These are phyloP conservation scores for Eucalyptus guilfoylei DNA, from an alignment of 345 rosid genomes.

Conservation along the genomic window DNA sequence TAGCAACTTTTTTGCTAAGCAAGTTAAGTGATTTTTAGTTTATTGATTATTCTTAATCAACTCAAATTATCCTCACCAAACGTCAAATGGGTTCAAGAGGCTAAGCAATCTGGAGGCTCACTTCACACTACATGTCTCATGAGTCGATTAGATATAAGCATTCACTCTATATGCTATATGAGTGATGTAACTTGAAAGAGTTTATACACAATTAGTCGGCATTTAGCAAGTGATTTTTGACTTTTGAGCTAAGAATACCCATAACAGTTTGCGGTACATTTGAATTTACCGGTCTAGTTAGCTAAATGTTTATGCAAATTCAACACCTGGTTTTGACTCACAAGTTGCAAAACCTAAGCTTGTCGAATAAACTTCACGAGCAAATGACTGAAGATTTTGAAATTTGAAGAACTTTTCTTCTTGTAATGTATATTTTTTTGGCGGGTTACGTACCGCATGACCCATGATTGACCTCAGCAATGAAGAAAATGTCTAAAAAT, in stretches of 20 bases:
- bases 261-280: background rate
- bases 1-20: background rate
- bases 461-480: too few species aligned
- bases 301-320: too few species aligned
- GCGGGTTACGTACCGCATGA: too few species aligned
- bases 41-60: background rate
- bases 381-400: too few species aligned
- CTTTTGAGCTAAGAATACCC: background rate
- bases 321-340: too few species aligned
- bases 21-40: background rate
- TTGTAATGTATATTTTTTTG: too few species aligned
- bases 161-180: background rate
- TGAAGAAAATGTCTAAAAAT: too few species aligned
- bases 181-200: background rate
- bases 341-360: too few species aligned
- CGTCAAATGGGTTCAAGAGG: background rate
- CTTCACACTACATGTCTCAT: background rate
- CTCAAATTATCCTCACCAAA: background rate
- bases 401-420: too few species aligned
- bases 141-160: background rate
- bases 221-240: background rate
- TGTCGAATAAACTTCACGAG: too few species aligned
- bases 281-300: background rate
- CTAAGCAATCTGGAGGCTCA: background rate
- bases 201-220: accelerated